phyloP scores from a whole-genome alignment of 768 basidiomycete species.

The Podaxis carcinomalis region DNA sequence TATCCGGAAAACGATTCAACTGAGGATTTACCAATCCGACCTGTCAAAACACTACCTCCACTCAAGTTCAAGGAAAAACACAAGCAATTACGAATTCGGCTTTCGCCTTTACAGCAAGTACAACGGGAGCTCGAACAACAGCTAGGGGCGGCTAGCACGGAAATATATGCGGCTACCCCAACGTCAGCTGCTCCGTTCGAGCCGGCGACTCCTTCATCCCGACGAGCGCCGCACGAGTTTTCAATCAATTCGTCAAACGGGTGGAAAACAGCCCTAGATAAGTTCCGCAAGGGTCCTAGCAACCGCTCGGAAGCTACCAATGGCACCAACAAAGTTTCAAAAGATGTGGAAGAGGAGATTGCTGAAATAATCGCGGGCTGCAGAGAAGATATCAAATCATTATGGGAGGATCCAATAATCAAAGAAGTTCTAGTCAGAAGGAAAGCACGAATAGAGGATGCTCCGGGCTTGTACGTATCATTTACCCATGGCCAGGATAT shows the following conservation, averaged over 20 bases:
- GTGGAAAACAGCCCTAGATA: slow-evolving; percentile 61
- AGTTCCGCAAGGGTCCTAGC: slow-evolving; percentile 32
- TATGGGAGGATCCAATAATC: slow-evolving; percentile 66
- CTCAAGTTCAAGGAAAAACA: slow-evolving; percentile 61
- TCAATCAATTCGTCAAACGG: slow-evolving; percentile 59
- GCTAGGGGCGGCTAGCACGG: slow-evolving; percentile 55
- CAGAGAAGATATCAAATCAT: slow-evolving; percentile 58
- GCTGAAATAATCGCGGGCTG: slow-evolving; percentile 56
- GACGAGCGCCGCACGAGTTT: slow-evolving; percentile 42
- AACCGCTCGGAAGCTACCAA: slow-evolving; percentile 5
- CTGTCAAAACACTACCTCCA: slow-evolving; percentile 33
- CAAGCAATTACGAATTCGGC: slow-evolving; percentile 50
- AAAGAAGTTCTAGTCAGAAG: slow-evolving; percentile 53
- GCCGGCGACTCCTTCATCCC: slow-evolving; percentile 14
- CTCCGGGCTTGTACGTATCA: slow-evolving; percentile 66
- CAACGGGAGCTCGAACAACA: slow-evolving; percentile 56
- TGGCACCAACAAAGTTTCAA: slow-evolving; percentile 22
- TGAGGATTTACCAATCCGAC: slow-evolving; percentile 33
- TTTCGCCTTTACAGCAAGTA: slow-evolving; percentile 53
- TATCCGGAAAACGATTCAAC: slow-evolving; percentile 33
- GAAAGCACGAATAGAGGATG: slow-evolving; percentile 59
- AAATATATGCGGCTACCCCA: slow-evolving; percentile 37
- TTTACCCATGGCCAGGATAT: slow-evolving; percentile 7
- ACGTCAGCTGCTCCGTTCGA: slow-evolving; percentile 41
- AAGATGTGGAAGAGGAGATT: slow-evolving; percentile 49